These are phyloP conservation scores for Dillenia suffruticosa DNA, from an alignment of 164 flowering plant species.

Conservation along the genomic window DNA sequence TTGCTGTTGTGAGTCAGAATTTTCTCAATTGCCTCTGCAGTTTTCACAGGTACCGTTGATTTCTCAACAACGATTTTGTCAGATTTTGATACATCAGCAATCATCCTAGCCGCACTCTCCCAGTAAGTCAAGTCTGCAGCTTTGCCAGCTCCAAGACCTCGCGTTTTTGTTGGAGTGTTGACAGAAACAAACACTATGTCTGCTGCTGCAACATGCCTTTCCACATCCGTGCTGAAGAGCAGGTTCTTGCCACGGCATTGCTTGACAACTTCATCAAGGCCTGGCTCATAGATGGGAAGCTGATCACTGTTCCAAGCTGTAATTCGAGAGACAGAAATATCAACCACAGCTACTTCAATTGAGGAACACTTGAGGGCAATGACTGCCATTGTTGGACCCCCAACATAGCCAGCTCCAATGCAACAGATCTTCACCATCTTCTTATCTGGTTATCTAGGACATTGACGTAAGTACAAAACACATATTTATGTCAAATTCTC, in stretches of 20 bases:
- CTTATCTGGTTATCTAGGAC: neutral
- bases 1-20: conserved; percentile 46
- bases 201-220: conserved; percentile 45
- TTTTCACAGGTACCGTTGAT: conserved; percentile 55
- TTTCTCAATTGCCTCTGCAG: conserved; percentile 54
- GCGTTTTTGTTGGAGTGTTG: conserved; percentile 51
- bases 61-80: conserved; percentile 56
- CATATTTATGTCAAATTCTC: neutral
- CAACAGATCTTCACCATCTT: conserved; percentile 69
- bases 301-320: conserved; percentile 52
- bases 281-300: conserved; percentile 59
- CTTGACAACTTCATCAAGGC: conserved; percentile 51
- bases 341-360: conserved; percentile 50
- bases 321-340: conserved; percentile 42
- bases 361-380: conserved; percentile 50
- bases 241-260: conserved; percentile 51
- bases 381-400: conserved; percentile 65
- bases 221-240: conserved; percentile 46
- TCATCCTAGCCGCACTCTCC: conserved; percentile 63
- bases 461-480: neutral
- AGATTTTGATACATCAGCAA: conserved; percentile 47
- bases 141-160: conserved; percentile 53
- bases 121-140: conserved; percentile 58
- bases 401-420: conserved; percentile 69
- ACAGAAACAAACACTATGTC: conserved; percentile 54